phyloP scores from a whole-genome alignment of 1,284 basidiomycete genomes.

The Golubevia pallescens region DNA sequence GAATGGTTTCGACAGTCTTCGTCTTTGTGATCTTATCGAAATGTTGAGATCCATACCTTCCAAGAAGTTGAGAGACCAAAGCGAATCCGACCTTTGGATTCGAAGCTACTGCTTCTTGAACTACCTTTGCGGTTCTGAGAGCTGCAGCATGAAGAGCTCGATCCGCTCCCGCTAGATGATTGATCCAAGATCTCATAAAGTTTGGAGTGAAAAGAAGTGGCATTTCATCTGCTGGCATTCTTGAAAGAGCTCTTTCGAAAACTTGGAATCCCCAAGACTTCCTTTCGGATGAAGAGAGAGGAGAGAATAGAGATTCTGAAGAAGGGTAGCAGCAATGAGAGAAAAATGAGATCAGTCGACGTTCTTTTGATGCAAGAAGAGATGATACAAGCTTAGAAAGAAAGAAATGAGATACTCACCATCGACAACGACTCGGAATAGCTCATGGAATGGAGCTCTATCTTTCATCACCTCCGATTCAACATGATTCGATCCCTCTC shows the following conservation, averaged over 20 bases:
- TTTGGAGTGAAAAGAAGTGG: conserved; percentile 91
- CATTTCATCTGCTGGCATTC: conserved; percentile 73
- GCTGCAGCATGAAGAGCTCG: conserved; percentile 88
- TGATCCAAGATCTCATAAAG: conserved; percentile 96
- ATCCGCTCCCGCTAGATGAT: conserved; percentile 86
- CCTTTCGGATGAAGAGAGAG: conserved; percentile 81
- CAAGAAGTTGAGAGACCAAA: conserved; percentile 83
- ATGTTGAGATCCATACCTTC: conserved; percentile 81
- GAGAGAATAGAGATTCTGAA: conserved; percentile 83
- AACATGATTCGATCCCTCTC: conserved; percentile 35
- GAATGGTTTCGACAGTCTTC: conserved; percentile 86
- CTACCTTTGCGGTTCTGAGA: conserved; percentile 71
- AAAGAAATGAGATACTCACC: conserved; percentile 69
- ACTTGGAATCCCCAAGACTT: conserved; percentile 97
- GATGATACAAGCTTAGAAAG: conserved; percentile 2
- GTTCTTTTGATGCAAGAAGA: conserved; percentile 9
- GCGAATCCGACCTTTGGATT: conserved; percentile 83
- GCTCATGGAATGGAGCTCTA: conserved; percentile 81
- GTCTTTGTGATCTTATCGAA: conserved; percentile 92
- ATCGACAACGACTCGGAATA: conserved; percentile 88
- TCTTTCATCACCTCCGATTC: conserved; percentile 41
- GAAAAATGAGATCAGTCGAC: not conserved
- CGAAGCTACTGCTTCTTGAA: conserved; percentile 77
- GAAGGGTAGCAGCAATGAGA: conserved; percentile 3
- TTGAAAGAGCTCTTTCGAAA: conserved; percentile 79